Base-by-base conservation (phyloP, 371 early-diverging fungal species). In the Mucor mucedo region DNA sequence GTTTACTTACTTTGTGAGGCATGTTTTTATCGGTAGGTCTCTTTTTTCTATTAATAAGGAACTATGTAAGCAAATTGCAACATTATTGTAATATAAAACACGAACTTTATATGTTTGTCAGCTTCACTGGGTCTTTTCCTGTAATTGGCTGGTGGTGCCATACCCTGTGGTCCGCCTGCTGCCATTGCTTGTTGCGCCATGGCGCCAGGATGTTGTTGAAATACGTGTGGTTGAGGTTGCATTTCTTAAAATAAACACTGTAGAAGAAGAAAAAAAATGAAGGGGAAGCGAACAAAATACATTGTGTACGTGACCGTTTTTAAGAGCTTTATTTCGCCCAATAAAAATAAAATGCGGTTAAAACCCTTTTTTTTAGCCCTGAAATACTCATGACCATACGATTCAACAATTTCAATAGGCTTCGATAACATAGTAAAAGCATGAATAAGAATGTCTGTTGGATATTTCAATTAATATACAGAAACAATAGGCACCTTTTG, bases 1-100 rank as follows among this genome's bases (percentile, higher is more conserved):
- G 28, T 28, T 16, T 41, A 21, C 13, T 58, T 67, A 83, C 87
- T 68, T 84, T 82, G n/a, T 77, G 70, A 16, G 87, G 84, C 61
- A 87, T 73, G 27, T 77, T 77, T 62, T 80, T 78, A 61, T 87
- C 87, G 13, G 85, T 87, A 33, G 88, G 88, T 67, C 82, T 69
- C 67, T 84, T 85, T 58, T 81, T 75, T 66, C 87, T 87, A 59
- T 28, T 6, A 21, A 21, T 21, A 21, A 21, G 11, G 39, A 44
- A 58, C 61, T 21, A 9, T 49, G 35, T 33, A 4, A 10, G 10
- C 28, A 28, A 28, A 50, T 6, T n/a, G 5, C 10, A 13, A 47
- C 32, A 35, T 33, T 14, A 60, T 29, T 4, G 21, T 21, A 11
- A 11, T 30, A 44, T 47, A 28, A 42, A 55, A 58, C 21, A 40